Evolutionary conservation across 139 green algal genomes (phyloP), one percentile per base, ranked within the genome.

Genomic region (Picochlorum sp.): DNA sequence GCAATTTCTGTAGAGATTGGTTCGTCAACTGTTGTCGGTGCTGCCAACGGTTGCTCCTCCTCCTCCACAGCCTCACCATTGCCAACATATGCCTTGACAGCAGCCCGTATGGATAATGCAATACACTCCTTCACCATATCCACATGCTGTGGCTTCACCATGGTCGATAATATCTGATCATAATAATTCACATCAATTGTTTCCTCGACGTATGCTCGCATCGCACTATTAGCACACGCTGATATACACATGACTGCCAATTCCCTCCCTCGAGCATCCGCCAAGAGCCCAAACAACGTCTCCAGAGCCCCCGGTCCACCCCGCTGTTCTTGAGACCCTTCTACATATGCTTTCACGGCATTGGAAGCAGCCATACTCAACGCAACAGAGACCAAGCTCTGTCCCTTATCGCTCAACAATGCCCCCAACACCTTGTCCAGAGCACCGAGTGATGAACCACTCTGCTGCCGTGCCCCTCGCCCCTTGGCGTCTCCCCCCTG

Each of bases 301-400:
- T 73, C 63, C 21, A 16, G 16, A 20, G 26, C 15, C 62, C 30
- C 24, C 51, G 11, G 49, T 69, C 34, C 11, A 45, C n/a, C 13
- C 15, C 13, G 14, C 13, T 62, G 20, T 3, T 62, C n/a, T 4
- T 41, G 1, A 30, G 18, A 20, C 2, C 47, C 47, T n/a, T 77
- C 63, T n/a, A 66, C 59, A 45, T 34, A 69, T 8, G 59, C 57
- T 0, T 34, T 37, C 6, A 73, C 71, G 4, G 68, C 21, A 65
- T 73, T 82, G 18, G 60, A 59, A 4, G 66, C 73, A 3, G 67
- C 77, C 45, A 84, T 55, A 30, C 63, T 67, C 41, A 84, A 69
- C 6, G 60, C 77, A 18, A 84, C 63, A 4, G 66, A 73, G 49
- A 84, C 69, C 1, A 84, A 60, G 58, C 37, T 66, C 30, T 73